These are phyloP conservation scores for Astragalus glycyphyllos DNA, from an alignment of 306 rosid species.

Conservation along the genomic window DNA sequence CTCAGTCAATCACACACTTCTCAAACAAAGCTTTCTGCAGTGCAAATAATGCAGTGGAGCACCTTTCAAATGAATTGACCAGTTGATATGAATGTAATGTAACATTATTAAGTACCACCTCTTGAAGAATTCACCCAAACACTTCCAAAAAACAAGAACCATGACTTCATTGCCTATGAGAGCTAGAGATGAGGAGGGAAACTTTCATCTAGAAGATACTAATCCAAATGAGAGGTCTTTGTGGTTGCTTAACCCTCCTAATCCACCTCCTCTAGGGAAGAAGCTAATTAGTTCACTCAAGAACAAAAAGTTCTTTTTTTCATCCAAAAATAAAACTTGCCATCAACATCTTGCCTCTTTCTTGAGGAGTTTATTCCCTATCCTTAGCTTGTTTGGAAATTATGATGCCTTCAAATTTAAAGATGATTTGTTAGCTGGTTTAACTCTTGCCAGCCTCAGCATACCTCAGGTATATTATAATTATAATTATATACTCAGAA, in stretches of 20 bases:
- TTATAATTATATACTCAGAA: too few species aligned
- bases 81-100: too few species aligned
- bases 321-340: constrained; percentile 40
- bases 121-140: constrained; percentile 54
- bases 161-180: constrained; percentile 49
- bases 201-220: constrained; percentile 28
- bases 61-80: too few species aligned
- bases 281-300: constrained; percentile 51
- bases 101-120: constrained; percentile 5
- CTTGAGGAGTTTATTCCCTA: constrained; percentile 62
- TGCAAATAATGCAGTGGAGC: too few species aligned
- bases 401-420: constrained; percentile 71
- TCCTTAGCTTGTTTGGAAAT: constrained; percentile 64
- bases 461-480: constrained; percentile 75
- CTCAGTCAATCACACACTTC: neutral
- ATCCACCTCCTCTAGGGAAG: constrained; percentile 62
- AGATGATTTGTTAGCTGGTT: constrained; percentile 77
- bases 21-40: neutral
- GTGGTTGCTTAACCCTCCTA: constrained; percentile 68
- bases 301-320: constrained; percentile 33
- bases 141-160: constrained; percentile 49
- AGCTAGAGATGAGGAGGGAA: constrained; percentile 42
- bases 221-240: constrained; percentile 47
- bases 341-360: constrained; percentile 38
- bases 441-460: constrained; percentile 90